phyloP scores from a whole-genome alignment of 176 grass and related monocot genomes.

The Oropetium thomaeum region DNA sequence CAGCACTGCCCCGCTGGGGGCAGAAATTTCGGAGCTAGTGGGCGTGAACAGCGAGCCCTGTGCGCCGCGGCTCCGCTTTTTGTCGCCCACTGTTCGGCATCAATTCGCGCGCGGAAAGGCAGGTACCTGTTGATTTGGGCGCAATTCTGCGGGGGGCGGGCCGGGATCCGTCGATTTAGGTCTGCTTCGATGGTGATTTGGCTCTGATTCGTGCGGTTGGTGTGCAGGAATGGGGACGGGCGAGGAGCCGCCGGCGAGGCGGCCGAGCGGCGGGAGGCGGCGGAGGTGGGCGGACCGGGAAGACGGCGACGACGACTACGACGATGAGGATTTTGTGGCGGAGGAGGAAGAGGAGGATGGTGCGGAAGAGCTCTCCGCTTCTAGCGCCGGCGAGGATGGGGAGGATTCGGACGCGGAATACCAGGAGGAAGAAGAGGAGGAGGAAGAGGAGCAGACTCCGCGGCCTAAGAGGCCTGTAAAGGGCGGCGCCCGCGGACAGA shows the following conservation, averaged over 20 bases:
- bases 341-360: conserved; percentile 55
- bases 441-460: conserved; percentile 28
- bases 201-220: conserved; percentile 37
- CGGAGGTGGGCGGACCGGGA: conserved; percentile 18
- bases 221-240: conserved; percentile 53
- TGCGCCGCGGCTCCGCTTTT: conserved; percentile 7
- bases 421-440: conserved; percentile 35
- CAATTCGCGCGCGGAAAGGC: conserved; percentile 30
- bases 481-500: neutral
- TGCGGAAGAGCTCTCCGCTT: conserved; percentile 30
- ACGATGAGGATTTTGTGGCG: conserved; percentile 48
- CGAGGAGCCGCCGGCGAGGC: conserved; percentile 34
- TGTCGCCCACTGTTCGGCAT: conserved; percentile 16
- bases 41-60: neutral
- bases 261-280: conserved; percentile 17
- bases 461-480: neutral
- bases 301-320: conserved; percentile 40
- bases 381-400: conserved; percentile 11
- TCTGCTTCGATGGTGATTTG: conserved; percentile 23
- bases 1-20: neutral
- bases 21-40: neutral
- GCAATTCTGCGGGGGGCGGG: neutral
- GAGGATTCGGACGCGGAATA: conserved; percentile 19
- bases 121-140: conserved; percentile 23
- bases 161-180: conserved; percentile 38